Evolutionary conservation across 176 grass and related monocot genomes (phyloP).

Genomic region (Phragmites australis): DNA sequence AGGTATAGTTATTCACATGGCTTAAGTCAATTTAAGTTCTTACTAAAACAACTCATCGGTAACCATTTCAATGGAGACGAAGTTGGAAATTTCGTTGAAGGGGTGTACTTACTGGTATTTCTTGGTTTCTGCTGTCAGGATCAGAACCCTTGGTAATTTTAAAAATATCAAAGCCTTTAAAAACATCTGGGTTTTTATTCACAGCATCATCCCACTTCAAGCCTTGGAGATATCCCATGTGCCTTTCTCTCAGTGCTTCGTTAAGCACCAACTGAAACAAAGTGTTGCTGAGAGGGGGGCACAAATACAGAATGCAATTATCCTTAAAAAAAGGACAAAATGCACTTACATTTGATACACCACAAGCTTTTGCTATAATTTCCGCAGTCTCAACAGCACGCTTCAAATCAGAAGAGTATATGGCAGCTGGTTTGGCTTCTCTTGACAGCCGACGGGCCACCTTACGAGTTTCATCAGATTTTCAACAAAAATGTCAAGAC

Average conservation of each 20-base stretch:
- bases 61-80: neutral
- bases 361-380: slow-evolving; percentile 47
- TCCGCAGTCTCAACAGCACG: slow-evolving; percentile 26
- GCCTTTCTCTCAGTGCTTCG: slow-evolving; percentile 58
- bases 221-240: slow-evolving; percentile 73
- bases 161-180: slow-evolving; percentile 26
- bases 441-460: slow-evolving; percentile 54
- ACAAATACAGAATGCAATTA: neutral
- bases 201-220: slow-evolving; percentile 58
- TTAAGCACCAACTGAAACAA: slow-evolving; percentile 41
- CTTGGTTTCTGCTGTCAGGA: slow-evolving; percentile 44
- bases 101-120: slow-evolving; percentile 59
- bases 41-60: neutral
- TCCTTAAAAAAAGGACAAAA: neutral
- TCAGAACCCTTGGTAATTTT: slow-evolving; percentile 34
- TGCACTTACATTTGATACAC: slow-evolving; percentile 44
- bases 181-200: slow-evolving; percentile 52
- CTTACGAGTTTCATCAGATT: slow-evolving; percentile 29
- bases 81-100: too few relatives aligned
- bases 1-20: neutral
- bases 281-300: neutral
- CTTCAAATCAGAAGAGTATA: too few relatives aligned
- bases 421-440: slow-evolving; percentile 50
- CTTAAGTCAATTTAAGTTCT: neutral
- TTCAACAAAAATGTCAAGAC: neutral